Conservation (phyloP, 106 monocot genomes). For the Allium cepa region DNA sequence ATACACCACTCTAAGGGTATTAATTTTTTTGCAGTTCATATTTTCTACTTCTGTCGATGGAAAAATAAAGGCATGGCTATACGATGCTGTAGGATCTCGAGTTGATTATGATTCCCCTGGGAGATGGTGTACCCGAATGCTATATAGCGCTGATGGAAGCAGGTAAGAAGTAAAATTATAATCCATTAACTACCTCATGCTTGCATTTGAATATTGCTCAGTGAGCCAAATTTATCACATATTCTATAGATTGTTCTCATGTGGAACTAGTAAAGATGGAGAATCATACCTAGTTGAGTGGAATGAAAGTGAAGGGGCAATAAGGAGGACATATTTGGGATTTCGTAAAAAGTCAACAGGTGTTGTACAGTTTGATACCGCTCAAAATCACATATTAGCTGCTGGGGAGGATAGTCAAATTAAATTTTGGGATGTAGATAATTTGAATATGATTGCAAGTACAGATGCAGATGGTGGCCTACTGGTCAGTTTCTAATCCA, state of each 20-base stretch:
- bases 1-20: too few species aligned
- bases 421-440: conserved; percentile 84
- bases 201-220: too few species aligned
- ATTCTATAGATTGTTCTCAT: conserved; percentile 65
- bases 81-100: conserved; percentile 52
- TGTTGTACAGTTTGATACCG: conserved; percentile 78
- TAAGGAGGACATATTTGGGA: conserved; percentile 68
- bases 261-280: conserved; percentile 90
- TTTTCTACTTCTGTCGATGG: conserved; percentile 70
- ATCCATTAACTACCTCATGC: too few species aligned
- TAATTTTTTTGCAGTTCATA: conserved; percentile 17
- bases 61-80: conserved; percentile 78
- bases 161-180: conserved; percentile 18
- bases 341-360: conserved; percentile 59
- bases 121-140: conserved; percentile 56
- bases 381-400: conserved; percentile 74
- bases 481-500: conserved; percentile 37
- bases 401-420: conserved; percentile 78
- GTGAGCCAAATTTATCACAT: background rate
- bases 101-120: conserved; percentile 78
- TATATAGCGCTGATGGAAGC: conserved; percentile 62
- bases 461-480: conserved; percentile 72
- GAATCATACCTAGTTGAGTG: conserved; percentile 74
- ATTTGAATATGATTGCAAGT: conserved; percentile 56
- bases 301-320: conserved; percentile 92